phyloP scores from a whole-genome alignment of 2,329 filamentous ascomycete genomes.

The Pezicula radicicola region DNA sequence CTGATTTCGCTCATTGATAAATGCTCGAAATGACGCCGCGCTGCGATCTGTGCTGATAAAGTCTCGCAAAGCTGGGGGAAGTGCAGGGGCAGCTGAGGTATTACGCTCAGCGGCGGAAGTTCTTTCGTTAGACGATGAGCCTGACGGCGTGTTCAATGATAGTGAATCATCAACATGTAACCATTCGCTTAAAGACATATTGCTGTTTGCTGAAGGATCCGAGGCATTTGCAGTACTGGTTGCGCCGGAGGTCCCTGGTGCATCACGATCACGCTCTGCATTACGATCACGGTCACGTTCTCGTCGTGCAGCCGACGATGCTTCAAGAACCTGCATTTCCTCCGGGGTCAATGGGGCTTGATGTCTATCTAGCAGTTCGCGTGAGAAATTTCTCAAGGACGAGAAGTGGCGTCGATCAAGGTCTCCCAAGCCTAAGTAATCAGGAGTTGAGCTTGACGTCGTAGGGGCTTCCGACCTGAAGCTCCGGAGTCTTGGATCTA shows the following conservation, averaged over 20 bases:
- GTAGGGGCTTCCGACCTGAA: slow-evolving; percentile 18
- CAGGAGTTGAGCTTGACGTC: slow-evolving; percentile 21
- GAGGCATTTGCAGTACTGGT: slow-evolving; percentile 1
- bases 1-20: slow-evolving; percentile 31
- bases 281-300: slow-evolving; percentile 28
- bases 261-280: slow-evolving; percentile 16
- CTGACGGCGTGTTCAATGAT: slow-evolving; percentile 6
- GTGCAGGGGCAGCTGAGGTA: slow-evolving; percentile 13
- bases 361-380: slow-evolving; percentile 36
- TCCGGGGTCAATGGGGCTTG: slow-evolving; percentile 50
- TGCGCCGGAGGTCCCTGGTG: slow-evolving; percentile 10
- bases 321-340: slow-evolving; percentile 55
- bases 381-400: slow-evolving; percentile 13
- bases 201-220: neutral
- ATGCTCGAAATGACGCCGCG: slow-evolving; percentile 26
- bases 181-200: slow-evolving; percentile 1
- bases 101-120: slow-evolving; percentile 12
- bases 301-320: slow-evolving; percentile 50
- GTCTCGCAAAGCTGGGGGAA: slow-evolving; percentile 26
- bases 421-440: slow-evolving; percentile 22
- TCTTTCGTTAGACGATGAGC: slow-evolving; percentile 5
- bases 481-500: slow-evolving; percentile 24
- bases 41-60: slow-evolving; percentile 26
- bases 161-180: slow-evolving; percentile 11
- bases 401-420: slow-evolving; percentile 22